Conservation (phyloP, 371 early-diverging fungal genomes). For the Mucor piriformis region DNA sequence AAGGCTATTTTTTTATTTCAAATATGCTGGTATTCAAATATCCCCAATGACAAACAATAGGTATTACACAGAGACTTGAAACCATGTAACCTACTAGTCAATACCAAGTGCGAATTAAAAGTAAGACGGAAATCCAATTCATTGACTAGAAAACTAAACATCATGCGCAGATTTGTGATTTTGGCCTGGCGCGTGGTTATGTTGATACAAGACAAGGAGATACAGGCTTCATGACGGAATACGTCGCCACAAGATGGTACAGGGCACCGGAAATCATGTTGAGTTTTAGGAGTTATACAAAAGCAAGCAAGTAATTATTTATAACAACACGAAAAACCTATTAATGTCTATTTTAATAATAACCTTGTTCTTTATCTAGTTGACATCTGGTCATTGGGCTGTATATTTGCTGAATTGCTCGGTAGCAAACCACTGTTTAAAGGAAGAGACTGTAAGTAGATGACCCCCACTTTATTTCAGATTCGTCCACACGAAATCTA, state of each 20-base stretch:
- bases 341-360: background rate
- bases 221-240: slow-evolving; percentile 95
- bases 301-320: slow-evolving; percentile 85
- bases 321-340: background rate
- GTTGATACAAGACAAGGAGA: slow-evolving; percentile 72
- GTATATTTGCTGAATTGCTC: slow-evolving; percentile 96
- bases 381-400: slow-evolving; percentile 98
- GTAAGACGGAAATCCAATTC: slow-evolving; percentile 1
- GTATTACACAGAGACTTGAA: slow-evolving; percentile 95
- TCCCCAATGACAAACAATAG: slow-evolving; percentile 10
- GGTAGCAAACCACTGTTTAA: slow-evolving; percentile 89
- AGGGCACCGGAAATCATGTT: slow-evolving; percentile 98
- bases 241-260: slow-evolving; percentile 99
- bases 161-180: slow-evolving; percentile 79
- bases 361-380: slow-evolving; percentile 41
- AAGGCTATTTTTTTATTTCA: slow-evolving; percentile 9
- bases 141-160: no score
- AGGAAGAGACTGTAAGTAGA: slow-evolving; percentile 81
- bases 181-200: slow-evolving; percentile 93
- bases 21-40: no score
- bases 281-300: slow-evolving; percentile 90
- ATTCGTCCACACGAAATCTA: background rate
- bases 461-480: background rate
- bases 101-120: slow-evolving; percentile 96
- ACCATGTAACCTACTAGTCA: slow-evolving; percentile 96